A percentile compares a stretch with the other conserved stretches of the same genome.
Conservation (phyloP, 352 stramenopile genomes). For the Globisporangium emineosum region DNA sequence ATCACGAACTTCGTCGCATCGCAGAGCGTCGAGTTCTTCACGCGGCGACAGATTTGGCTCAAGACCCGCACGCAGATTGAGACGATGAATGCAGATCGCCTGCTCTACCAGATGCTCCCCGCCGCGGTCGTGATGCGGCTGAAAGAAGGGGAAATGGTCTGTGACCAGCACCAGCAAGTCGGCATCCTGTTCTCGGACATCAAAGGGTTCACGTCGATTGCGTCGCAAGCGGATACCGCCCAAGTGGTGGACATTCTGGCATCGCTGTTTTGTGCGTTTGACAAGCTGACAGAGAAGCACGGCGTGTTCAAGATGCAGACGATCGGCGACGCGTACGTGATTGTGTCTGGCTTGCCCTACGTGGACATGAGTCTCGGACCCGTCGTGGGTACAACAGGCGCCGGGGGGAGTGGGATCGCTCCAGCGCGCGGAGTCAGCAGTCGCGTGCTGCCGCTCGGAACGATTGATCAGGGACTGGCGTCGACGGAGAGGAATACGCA, state of each 20-base stretch:
- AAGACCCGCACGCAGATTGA: conserved; percentile 81
- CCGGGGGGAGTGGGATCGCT: conserved; percentile 7
- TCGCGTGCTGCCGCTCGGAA: conserved; percentile 46
- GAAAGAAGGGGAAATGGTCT: conserved; percentile 82
- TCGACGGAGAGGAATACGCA: conserved; percentile 18
- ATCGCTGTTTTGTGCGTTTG: conserved; percentile 90
- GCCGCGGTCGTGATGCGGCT: conserved; percentile 79
- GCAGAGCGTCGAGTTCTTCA: conserved; percentile 80
- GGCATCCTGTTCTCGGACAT: conserved; percentile 91
- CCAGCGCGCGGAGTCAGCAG: conserved; percentile 30
- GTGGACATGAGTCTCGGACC: conserved; percentile 80
- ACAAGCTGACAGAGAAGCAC: conserved; percentile 91
- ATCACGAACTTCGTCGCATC: conserved; percentile 82
- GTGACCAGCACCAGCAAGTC: conserved; percentile 83
- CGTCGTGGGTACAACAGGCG: conserved; percentile 27
- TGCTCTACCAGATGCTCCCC: conserved; percentile 88
- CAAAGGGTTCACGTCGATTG: conserved; percentile 91
- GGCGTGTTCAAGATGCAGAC: conserved; percentile 93
- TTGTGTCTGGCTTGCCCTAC: conserved; percentile 82
- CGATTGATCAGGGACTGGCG: conserved; percentile 15
- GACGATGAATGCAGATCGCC: conserved; percentile 77
- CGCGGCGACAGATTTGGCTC: conserved; percentile 78
- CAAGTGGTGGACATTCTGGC: conserved; percentile 91
- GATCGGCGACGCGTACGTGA: conserved; percentile 93
- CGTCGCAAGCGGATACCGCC: conserved; percentile 69